These are phyloP conservation scores for Singerocomus inundabilis DNA, from an alignment of 1,284 basidiomycete species.

Conservation along the genomic window DNA sequence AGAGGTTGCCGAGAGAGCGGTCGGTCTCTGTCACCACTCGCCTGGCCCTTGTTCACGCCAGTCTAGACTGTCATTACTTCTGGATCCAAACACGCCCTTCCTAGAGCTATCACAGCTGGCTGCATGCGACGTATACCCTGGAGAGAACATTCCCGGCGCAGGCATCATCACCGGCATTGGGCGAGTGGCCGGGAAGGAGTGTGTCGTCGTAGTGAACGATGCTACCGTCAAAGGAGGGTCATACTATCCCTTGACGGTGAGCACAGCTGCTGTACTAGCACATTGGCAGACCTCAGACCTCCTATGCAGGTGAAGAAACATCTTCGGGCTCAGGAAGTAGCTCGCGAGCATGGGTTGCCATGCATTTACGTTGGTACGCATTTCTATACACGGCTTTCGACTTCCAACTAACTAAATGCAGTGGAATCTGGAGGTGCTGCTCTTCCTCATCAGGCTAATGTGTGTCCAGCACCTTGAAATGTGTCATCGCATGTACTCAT, in stretches of 20 bases:
- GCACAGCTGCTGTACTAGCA: constrained; percentile 12
- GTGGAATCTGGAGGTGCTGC: constrained; percentile 95
- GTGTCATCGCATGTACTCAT: constrained; percentile 12
- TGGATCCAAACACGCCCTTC: constrained; percentile 89
- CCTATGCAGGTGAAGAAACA: constrained; percentile 85
- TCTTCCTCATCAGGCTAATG: constrained; percentile 89
- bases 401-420: constrained; percentile 31
- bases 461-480: constrained; percentile 30
- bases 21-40: constrained; percentile 34
- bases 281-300: constrained; percentile 1
- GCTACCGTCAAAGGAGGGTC: constrained; percentile 93
- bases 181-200: constrained; percentile 78
- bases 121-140: constrained; percentile 83
- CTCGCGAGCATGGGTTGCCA: constrained; percentile 84
- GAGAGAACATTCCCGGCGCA: constrained; percentile 79
- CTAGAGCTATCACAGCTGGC: constrained; percentile 86
- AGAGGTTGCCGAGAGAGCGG: constrained; percentile 87
- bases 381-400: neutral
- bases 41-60: constrained; percentile 1
- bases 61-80: constrained; percentile 57
- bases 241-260: constrained; percentile 88
- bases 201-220: constrained; percentile 90
- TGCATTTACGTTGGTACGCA: constrained; percentile 85
- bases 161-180: constrained; percentile 91
- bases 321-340: constrained; percentile 90